Evolutionary conservation across 2,329 filamentous ascomycete genomes (phyloP).

Genomic region (Triangularia setosa): DNA sequence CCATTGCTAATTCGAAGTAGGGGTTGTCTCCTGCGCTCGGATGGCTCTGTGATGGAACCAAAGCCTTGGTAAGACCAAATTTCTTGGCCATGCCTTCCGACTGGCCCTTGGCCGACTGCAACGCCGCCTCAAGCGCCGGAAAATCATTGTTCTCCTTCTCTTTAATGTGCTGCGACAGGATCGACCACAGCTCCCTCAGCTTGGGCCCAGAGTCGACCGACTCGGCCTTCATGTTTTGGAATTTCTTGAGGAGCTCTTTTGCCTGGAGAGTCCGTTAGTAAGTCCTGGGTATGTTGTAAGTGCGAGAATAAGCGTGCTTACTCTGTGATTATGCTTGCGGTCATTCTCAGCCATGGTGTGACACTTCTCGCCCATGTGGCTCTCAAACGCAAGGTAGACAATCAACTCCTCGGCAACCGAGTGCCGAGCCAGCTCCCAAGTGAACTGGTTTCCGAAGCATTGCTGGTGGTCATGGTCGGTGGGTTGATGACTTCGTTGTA

Average conservation of each 20-base stretch:
- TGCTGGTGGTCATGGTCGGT: neutral
- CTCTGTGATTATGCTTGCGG: constrained; percentile 2
- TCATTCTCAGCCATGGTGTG: constrained; percentile 2
- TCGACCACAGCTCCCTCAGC: constrained; percentile 1
- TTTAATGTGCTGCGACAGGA: constrained; percentile 1
- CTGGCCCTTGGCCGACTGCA: neutral
- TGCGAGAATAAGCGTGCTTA: neutral
- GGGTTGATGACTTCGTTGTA: constrained; percentile 5
- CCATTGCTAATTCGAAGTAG: constrained; percentile 4
- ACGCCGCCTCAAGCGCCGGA: constrained; percentile 1
- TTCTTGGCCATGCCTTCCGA: constrained; percentile 7
- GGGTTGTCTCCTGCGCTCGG: constrained; percentile 3
- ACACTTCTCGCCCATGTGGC: neutral
- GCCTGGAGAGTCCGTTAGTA: neutral
- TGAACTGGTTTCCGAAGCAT: constrained; percentile 7
- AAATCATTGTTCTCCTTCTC: constrained; percentile 4
- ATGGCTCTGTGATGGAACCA: constrained; percentile 4
- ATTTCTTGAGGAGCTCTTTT: constrained; percentile 7
- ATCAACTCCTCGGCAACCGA: constrained; percentile 4
- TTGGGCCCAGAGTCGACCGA: constrained; percentile 1
- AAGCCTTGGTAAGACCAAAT: constrained; percentile 2
- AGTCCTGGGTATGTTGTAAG: neutral
- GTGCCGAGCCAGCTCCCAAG: constrained; percentile 7
- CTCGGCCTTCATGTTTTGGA: constrained; percentile 6
- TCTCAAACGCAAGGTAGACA: constrained; percentile 8